Conservation (phyloP, 139 green algal genomes). For the Chlamydomonas eustigma region DNA sequence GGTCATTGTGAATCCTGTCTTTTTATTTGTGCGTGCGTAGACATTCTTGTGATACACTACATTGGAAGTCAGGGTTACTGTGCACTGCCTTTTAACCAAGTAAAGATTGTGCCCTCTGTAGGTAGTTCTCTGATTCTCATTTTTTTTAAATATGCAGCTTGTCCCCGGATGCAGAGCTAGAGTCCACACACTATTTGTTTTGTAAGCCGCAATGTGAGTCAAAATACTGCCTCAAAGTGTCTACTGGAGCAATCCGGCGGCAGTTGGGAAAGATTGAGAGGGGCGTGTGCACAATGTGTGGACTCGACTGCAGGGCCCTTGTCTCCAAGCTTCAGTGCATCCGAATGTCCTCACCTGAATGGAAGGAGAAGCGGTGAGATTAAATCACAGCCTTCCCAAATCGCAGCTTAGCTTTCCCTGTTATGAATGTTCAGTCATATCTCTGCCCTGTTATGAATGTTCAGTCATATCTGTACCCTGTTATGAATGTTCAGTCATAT, state of each 20-base stretch:
- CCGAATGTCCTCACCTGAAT: constrained; percentile 20
- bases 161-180: constrained; percentile 32
- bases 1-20: no score
- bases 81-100: no score
- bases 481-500: no score
- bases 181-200: constrained; percentile 53
- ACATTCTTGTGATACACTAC: no score
- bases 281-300: constrained; percentile 64
- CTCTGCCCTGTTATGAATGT: no score
- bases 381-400: no score
- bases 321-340: constrained; percentile 62
- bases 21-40: no score
- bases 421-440: not conserved
- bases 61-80: no score
- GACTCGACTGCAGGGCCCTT: constrained; percentile 65
- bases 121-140: no score
- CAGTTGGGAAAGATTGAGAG: constrained; percentile 66
- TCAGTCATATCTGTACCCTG: no score
- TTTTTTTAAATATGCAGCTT: not conserved
- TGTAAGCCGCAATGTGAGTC: constrained; percentile 65
- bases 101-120: no score
- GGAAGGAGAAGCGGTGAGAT: constrained; percentile 23
- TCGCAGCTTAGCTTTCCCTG: not conserved
- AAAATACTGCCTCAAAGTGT: constrained; percentile 50
- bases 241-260: constrained; percentile 44